A percentile compares a stretch with the other conserved stretches of the same genome.
Conservation (phyloP, 495 filamentous ascomycete genomes). For the Pyrenula massariospora region DNA sequence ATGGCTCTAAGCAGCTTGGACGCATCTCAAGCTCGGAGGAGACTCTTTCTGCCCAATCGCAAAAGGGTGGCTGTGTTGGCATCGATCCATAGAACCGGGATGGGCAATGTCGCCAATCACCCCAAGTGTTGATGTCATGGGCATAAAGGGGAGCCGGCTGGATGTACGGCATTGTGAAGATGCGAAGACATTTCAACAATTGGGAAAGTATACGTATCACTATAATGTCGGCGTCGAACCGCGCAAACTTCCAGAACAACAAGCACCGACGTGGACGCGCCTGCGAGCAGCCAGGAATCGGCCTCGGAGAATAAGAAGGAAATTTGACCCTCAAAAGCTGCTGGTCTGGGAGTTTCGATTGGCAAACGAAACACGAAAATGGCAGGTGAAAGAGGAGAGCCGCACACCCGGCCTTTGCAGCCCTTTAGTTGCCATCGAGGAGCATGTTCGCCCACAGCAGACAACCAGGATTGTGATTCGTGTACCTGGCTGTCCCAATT, state of each 20-base stretch:
- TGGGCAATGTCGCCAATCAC: background rate
- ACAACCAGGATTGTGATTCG: background rate
- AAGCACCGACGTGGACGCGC: background rate
- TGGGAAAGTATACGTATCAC: too few species aligned
- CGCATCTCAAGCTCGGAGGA: too few species aligned
- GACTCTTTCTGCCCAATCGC: too few species aligned
- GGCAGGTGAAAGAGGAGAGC: background rate
- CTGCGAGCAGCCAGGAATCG: background rate
- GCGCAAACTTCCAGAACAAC: background rate
- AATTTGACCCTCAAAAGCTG: background rate
- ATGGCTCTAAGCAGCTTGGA: background rate
- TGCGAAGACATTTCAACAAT: too few species aligned
- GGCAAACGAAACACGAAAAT: background rate
- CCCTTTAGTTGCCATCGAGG: background rate
- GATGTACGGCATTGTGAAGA: too few species aligned
- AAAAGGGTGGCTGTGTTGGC: background rate
- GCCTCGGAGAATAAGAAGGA: background rate
- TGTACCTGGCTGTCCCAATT: background rate
- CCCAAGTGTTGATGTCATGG: background rate
- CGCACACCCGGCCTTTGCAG: background rate
- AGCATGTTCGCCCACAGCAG: background rate
- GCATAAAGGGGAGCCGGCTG: background rate
- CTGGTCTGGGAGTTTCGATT: background rate
- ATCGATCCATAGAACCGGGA: background rate
- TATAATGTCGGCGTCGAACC: too few species aligned